A percentile compares a stretch with the other conserved stretches of the same genome.
Conservation (phyloP, 108 stramenopile genomes). For the Cyclostephanos invisitatus region DNA sequence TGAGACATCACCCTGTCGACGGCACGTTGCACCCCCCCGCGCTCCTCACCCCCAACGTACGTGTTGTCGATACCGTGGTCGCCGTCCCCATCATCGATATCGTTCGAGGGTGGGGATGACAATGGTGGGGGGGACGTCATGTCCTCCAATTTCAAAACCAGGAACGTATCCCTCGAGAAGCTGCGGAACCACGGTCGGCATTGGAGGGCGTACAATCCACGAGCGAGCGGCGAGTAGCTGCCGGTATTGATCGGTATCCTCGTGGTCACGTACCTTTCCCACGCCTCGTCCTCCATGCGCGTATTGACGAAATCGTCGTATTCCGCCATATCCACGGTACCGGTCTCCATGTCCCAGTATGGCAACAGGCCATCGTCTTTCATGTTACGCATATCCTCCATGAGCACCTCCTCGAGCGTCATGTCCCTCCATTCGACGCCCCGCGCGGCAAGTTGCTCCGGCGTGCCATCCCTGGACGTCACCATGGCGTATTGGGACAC, state of each 20-base stretch:
- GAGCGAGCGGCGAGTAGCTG: conserved; percentile 80
- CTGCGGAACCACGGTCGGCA: conserved; percentile 89
- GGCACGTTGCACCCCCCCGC: conserved; percentile 53
- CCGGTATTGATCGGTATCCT: conserved; percentile 85
- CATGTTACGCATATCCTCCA: conserved; percentile 72
- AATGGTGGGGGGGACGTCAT: conserved; percentile 44
- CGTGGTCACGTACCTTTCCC: conserved; percentile 61
- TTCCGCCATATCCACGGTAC: conserved; percentile 43
- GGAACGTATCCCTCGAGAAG: conserved; percentile 70
- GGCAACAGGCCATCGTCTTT: conserved; percentile 77
- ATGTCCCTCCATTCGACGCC: conserved; percentile 82
- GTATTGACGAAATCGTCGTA: conserved; percentile 60
- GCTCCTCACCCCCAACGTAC: background rate
- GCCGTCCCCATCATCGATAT: background rate
- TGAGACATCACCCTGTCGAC: conserved; percentile 52
- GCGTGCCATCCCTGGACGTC: conserved; percentile 76
- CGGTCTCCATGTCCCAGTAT: conserved; percentile 68
- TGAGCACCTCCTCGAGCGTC: conserved; percentile 84
- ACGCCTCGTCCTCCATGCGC: conserved; percentile 65
- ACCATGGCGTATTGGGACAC: conserved; percentile 96
- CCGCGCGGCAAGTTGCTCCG: conserved; percentile 76
- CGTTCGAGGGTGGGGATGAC: background rate
- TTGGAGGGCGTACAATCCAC: conserved; percentile 94
- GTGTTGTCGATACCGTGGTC: background rate
- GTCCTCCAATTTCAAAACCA: conserved; percentile 84